Percentiles rank a stretch among this genome's conserved stretches.
These are phyloP conservation scores for Hordeum pubiflorum DNA, from an alignment of 202 grass and related monocot genomes.

Conservation along the genomic window DNA sequence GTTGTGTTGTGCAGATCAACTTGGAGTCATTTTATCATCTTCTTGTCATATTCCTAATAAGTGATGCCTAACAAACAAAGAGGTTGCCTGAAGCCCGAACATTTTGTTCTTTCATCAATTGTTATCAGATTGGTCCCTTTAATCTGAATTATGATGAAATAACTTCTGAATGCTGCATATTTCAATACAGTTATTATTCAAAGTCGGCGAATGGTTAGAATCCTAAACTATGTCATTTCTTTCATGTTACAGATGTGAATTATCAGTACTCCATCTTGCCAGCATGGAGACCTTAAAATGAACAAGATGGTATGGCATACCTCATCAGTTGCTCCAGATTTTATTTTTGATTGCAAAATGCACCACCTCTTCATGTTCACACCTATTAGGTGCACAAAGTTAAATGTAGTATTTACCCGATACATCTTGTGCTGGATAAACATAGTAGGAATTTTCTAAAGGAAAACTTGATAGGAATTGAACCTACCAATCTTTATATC, in stretches of 20 bases:
- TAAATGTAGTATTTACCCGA: conserved; percentile 20
- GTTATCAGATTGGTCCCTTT: background rate
- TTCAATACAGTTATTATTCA: background rate
- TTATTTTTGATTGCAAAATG: conserved; percentile 97
- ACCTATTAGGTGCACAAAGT: conserved; percentile 41
- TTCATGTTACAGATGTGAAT: conserved; percentile 9
- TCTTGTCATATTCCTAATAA: conserved; percentile 13
- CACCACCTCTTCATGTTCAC: conserved; percentile 98
- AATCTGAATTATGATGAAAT: conserved; percentile 4
- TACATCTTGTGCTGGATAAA: conserved; percentile 17
- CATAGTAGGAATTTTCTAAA: background rate
- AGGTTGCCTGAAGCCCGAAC: background rate
- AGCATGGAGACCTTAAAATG: conserved; percentile 4
- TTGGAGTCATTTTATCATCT: conserved; percentile 6
- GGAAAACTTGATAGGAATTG: background rate
- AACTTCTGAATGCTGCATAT: conserved; percentile 15
- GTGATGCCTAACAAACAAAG: background rate
- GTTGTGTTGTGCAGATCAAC: conserved; percentile 7
- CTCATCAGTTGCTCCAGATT: conserved; percentile 89
- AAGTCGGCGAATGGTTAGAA: conserved; percentile 11
- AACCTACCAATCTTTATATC: conserved; percentile 87
- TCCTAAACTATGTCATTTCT: conserved; percentile 2
- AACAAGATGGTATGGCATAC: conserved; percentile 31
- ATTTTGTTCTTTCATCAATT: conserved; percentile 2
- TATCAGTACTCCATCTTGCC: background rate